Conservation (phyloP, 345 rosid species). For the Pistacia atlantica region DNA sequence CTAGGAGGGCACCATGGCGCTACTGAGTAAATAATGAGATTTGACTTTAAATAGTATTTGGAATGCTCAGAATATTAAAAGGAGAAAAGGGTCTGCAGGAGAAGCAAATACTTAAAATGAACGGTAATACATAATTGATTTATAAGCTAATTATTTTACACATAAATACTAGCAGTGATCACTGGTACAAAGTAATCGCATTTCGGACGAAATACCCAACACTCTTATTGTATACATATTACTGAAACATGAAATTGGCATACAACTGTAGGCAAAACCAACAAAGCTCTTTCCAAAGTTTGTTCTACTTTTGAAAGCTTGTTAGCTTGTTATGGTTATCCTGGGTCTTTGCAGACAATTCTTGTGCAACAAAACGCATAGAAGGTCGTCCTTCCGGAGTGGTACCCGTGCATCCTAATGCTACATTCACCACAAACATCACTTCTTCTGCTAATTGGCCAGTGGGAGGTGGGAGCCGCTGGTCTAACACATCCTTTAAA, state of each 20-base stretch:
- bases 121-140: too few relatives aligned
- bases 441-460: slow-evolving; percentile 50
- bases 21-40: background rate
- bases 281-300: background rate
- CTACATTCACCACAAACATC: slow-evolving; percentile 39
- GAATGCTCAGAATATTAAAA: background rate
- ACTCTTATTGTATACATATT: background rate
- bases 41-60: background rate
- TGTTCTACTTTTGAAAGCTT: slow-evolving; percentile 28
- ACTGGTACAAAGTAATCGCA: background rate
- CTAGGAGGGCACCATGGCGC: background rate
- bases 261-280: background rate
- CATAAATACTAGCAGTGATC: background rate
- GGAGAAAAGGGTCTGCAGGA: too few relatives aligned
- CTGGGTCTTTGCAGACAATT: slow-evolving; percentile 44
- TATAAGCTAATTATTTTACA: background rate
- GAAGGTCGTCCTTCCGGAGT: slow-evolving; percentile 48
- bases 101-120: too few relatives aligned
- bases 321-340: slow-evolving; percentile 36
- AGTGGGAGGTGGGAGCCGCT: slow-evolving; percentile 42
- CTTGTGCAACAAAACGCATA: slow-evolving; percentile 66
- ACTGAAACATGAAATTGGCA: background rate
- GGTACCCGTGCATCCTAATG: slow-evolving; percentile 44
- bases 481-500: slow-evolving; percentile 54
- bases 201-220: too few relatives aligned